Conservation (phyloP, 768 basidiomycete species). For the Tulasnella sp. region DNA sequence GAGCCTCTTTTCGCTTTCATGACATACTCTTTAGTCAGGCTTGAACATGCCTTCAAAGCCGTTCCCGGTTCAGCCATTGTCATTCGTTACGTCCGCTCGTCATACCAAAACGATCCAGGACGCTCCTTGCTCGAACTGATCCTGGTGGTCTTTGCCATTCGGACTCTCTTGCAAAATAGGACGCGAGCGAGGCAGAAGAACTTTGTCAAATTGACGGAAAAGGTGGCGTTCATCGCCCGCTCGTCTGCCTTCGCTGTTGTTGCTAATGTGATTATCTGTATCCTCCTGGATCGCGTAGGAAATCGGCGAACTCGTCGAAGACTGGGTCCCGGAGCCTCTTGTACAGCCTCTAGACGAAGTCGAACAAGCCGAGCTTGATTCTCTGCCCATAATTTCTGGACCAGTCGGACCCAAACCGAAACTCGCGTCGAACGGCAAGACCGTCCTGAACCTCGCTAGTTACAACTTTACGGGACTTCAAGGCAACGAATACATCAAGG, state of each 20-base stretch:
- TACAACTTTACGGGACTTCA: slow-evolving; percentile 88
- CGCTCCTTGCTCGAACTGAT: slow-evolving; percentile 83
- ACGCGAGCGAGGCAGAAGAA: slow-evolving; percentile 77
- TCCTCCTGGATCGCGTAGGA: slow-evolving; percentile 41
- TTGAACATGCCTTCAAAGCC: slow-evolving; percentile 58
- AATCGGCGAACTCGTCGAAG: slow-evolving; percentile 91
- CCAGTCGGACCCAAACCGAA: slow-evolving; percentile 76
- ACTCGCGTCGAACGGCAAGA: slow-evolving; percentile 57
- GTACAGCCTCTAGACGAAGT: slow-evolving; percentile 45
- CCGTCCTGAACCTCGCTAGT: slow-evolving; percentile 73
- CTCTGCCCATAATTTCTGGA: slow-evolving; percentile 69
- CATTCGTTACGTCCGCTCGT: slow-evolving; percentile 85
- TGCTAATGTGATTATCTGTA: background rate
- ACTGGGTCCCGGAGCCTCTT: slow-evolving; percentile 85
- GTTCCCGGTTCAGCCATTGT: slow-evolving; percentile 74
- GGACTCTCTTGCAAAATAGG: slow-evolving; percentile 81
- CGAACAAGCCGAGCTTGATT: slow-evolving; percentile 57
- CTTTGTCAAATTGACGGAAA: slow-evolving; percentile 83
- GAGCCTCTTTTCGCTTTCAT: slow-evolving; percentile 55
- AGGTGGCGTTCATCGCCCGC: slow-evolving; percentile 38
- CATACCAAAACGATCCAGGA: slow-evolving; percentile 92
- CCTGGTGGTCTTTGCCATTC: slow-evolving; percentile 74
- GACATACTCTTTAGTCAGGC: slow-evolving; percentile 43
- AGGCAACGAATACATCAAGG: slow-evolving; percentile 78
- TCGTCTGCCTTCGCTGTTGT: background rate